Conservation (phyloP, 345 rosid genomes). For the Trapa incisa region DNA sequence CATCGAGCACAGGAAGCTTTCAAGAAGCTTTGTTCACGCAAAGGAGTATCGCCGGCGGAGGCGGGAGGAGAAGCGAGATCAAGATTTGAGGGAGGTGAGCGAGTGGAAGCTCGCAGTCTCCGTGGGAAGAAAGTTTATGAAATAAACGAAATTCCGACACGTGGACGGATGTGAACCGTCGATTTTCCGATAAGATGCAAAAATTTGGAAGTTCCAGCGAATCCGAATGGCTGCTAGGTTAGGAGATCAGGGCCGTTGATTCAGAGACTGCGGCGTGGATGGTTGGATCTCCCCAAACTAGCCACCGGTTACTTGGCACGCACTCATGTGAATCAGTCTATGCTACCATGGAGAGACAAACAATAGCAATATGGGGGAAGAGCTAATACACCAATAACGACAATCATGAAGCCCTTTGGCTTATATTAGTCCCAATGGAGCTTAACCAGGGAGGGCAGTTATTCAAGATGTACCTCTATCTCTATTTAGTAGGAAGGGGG, state of each 20-base stretch:
- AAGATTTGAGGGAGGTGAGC: not conserved
- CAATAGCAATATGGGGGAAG: not conserved
- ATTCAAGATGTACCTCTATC: not conserved
- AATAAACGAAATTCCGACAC: conserved; percentile 6
- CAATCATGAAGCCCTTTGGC: not conserved
- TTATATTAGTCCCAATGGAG: not conserved
- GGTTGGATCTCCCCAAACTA: too few relatives aligned
- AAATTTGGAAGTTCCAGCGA: not conserved
- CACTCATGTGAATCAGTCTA: too few relatives aligned
- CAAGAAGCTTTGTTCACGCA: too few relatives aligned
- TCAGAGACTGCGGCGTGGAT: not conserved
- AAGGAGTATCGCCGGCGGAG: not conserved
- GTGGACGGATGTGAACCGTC: conserved; percentile 18
- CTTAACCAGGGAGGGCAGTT: not conserved
- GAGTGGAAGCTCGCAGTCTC: conserved; percentile 13
- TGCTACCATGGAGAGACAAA: too few relatives aligned
- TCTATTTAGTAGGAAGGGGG: not conserved
- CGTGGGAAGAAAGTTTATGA: not conserved
- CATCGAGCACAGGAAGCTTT: not conserved
- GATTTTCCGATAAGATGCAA: conserved; percentile 22
- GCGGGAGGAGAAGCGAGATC: not conserved
- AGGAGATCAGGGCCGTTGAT: conserved; percentile 11
- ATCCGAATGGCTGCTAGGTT: conserved; percentile 7
- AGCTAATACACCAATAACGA: not conserved
- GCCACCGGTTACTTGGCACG: too few relatives aligned